Conservation (phyloP, 139 green algal genomes). For the Chlamydomonas incerta region DNA sequence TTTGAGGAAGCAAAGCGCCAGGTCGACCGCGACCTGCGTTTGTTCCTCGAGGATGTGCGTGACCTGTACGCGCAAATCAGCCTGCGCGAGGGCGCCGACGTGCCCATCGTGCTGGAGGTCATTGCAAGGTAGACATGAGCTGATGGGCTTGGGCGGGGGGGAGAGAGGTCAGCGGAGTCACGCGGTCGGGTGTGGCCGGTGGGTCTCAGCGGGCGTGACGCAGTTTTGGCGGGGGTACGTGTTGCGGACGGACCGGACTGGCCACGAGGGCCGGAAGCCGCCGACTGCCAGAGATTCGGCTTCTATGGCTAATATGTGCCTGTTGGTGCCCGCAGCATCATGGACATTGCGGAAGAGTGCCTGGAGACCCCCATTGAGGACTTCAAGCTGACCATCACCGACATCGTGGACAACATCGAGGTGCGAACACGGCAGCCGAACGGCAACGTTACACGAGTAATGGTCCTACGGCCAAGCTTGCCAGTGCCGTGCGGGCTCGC, state of each 20-base stretch:
- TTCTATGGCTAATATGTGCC: too few species aligned
- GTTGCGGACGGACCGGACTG: too few species aligned
- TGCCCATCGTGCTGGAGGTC: constrained; percentile 47
- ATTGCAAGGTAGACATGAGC: constrained; percentile 17
- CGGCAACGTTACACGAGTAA: too few species aligned
- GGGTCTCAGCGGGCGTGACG: too few species aligned
- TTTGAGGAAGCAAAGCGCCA: constrained; percentile 45
- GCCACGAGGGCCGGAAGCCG: too few species aligned
- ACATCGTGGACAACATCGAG: constrained; percentile 78
- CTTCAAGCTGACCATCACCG: constrained; percentile 73
- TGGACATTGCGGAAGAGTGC: constrained; percentile 70
- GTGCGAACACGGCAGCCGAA: constrained; percentile 39
- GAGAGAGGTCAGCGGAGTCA: too few species aligned
- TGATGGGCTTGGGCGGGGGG: too few species aligned
- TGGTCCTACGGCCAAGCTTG: too few species aligned
- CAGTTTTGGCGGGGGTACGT: too few species aligned
- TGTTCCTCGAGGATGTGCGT: constrained; percentile 41
- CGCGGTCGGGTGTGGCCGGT: too few species aligned
- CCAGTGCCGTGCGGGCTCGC: too few species aligned
- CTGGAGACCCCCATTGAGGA: constrained; percentile 65
- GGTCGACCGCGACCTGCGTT: constrained; percentile 37
- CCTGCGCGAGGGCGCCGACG: constrained; percentile 36
- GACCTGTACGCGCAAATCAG: constrained; percentile 37
- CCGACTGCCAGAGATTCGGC: too few species aligned
- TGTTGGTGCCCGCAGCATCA: constrained; percentile 21